Base-by-base conservation (phyloP, 805 yeast species). In the Lachancea mirantina region DNA sequence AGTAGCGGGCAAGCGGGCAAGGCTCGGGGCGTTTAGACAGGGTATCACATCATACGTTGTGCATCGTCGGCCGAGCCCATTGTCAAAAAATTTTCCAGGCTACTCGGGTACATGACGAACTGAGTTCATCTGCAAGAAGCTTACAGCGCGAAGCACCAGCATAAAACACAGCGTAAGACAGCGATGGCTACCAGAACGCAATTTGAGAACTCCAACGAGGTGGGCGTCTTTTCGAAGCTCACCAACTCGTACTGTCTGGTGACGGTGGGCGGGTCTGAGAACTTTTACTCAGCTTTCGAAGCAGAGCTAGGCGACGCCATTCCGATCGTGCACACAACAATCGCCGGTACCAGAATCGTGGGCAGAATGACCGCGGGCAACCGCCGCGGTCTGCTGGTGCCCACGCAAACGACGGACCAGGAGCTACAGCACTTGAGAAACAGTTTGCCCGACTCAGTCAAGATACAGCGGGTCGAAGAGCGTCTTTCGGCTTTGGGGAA, bases 321-420 rank as follows among this genome's bases (percentile, higher is more conserved):
- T 42, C 99, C 99, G 34, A 84, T 92, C 52, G 92, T 84, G 43
- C 96, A 92, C 58, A 85, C 97, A 34, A 92, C 98, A 39, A 92
- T 92, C 50, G 96, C 96, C 19, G 98, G 98, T 49, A 88, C 95
- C 52, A 80, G 98, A 65, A 92, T 92, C 45, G 81, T 92, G 40
- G 99, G 99, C 53, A 76, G 98, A 62, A 82, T 92, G 94, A 83
- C 96, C 25, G 96, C 96, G 27, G 98, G 95, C 52, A 92, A 92
- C 74, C 81, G 98, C 69, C 77, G 97, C 60, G 99, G 99, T 21
- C 67, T 92, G 44, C 72, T 92, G 38, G 98, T 92, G 10, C 99
- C 99, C 41, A 83, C 95, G 8, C 95, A 88, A 63, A 92, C 99
- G 27, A 84, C 96, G 5, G 99, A 92, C 63, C 97, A 92, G 64